Base-by-base conservation (phyloP, 2,329 filamentous ascomycete species). In the Chaetothyriales sp. region DNA sequence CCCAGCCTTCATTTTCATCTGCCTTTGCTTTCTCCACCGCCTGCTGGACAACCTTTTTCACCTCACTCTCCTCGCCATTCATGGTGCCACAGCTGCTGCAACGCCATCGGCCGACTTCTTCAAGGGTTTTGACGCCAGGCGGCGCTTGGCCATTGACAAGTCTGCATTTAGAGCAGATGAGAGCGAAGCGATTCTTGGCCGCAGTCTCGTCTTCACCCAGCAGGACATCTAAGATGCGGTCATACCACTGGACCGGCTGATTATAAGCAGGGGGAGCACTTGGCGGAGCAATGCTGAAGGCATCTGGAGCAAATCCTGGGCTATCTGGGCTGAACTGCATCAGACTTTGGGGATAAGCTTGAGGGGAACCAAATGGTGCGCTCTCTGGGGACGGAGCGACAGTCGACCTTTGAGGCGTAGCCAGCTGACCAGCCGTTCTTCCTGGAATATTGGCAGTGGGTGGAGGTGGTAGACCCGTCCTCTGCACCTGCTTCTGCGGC, bases 61-160 rank as follows among this genome's bases (percentile, higher is more conserved):
- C 79, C 65, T 90, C 86, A 55, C 62, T 85, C 80, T 61, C 58
- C 4, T 54, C 51, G 0, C 90, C 90, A 65, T 98, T 98, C 70
- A 77, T 77, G 1, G 80, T 74, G 8, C 83, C 82, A 63, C 92
- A 98, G n/a, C 80, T 80, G 65, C 86, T 85, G 67, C 92, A 98
- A 54, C 83, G 81, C 92, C 92, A 98, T 55, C 76, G 75, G 1
- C 90, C 92, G 1, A 98, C 63, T 49, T 95, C 89, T 43, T 86
- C 80, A 1, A 90, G 70, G 0, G 75, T 79, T 60, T 81, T 84
- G 0, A 85, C 83, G 1, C 92, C 92, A 0, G 92, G 90, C 1
- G 92, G 89, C 2, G 92, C 92, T 65, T 95, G 92, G 0, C 94
- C 92, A 65, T 98, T 98, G 47, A 98, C 89, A 1, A 95, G 77